Base-by-base conservation (phyloP, 1,139 yeast species). In the Candida labiduridarum region DNA sequence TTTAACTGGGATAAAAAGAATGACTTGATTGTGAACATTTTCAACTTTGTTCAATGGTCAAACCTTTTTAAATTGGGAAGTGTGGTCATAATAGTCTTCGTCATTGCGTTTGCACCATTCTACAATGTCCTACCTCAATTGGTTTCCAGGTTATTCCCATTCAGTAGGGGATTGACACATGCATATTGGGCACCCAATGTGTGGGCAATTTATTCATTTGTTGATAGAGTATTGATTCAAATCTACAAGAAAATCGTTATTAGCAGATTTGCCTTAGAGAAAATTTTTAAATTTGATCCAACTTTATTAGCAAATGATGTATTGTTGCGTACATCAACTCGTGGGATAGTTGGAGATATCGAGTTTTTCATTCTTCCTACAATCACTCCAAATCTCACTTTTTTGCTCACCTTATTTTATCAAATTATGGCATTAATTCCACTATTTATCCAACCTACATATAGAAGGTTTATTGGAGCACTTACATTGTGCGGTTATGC, bases 151-250 rank as follows among this genome's bases (percentile, higher is more conserved):
- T 69, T 95, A 39, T 94, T 94, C 68, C 99, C 99, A 5, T 94
- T 94, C 64, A 87, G 96, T 47, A 79, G 99, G 63, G 99, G 99
- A 1, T 76, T 95, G 39, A 94, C 97, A 4, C 99, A 95, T 67
- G 97, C 98, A 0, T 95, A 95, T 69, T 94, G 99, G 99, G 99
- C 99, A 0, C 99, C 99, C 4, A 94, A 94, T 60, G 74, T 91
- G 48, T 94, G 99, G 99, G 97, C 99, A 0, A 60, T 94, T 11
- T 94, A 94, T 67, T 89, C 97, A 0, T 87, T 89, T 58, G 56
- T 78, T n/a, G 99, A 94, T 67, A 77, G 96, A 52, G 63, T 85
- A 0, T 73, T 92, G 49, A 82, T 90, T 29, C 76, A 78, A 54
- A 60, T 79, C 18, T 79, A 71, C 60, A 70, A 73, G 49, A 68